These are phyloP conservation scores for Ceratobasidium sp. DNA, from an alignment of 1,284 basidiomycete genomes.

Conservation along the genomic window DNA sequence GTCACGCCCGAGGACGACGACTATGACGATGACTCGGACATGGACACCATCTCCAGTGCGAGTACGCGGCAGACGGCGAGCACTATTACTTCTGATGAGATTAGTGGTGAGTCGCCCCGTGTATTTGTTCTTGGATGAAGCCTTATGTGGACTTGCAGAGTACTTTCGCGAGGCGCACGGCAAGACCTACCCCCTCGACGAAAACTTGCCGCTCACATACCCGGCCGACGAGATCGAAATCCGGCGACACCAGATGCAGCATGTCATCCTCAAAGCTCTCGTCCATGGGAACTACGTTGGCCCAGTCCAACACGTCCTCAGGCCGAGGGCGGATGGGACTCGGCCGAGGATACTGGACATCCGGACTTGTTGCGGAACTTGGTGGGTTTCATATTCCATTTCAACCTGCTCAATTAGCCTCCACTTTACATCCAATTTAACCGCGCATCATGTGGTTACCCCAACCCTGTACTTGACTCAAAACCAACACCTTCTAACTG, in stretches of 20 bases:
- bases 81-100: slow-evolving; percentile 42
- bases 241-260: slow-evolving; percentile 37
- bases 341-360: slow-evolving; percentile 38
- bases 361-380: slow-evolving; percentile 27
- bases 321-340: slow-evolving; percentile 26
- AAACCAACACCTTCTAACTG: no score
- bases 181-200: slow-evolving; percentile 25
- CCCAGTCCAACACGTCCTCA: slow-evolving; percentile 26
- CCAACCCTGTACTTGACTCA: neutral
- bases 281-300: slow-evolving; percentile 43
- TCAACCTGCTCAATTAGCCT: neutral
- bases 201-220: slow-evolving; percentile 35
- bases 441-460: neutral
- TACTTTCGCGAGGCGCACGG: slow-evolving; percentile 43
- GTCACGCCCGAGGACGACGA: slow-evolving; percentile 9
- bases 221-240: slow-evolving; percentile 36
- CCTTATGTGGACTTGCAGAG: neutral
- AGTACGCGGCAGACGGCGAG: slow-evolving; percentile 32
- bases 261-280: slow-evolving; percentile 35
- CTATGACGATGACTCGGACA: slow-evolving; percentile 37
- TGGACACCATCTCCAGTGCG: slow-evolving; percentile 38
- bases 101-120: slow-evolving; percentile 2
- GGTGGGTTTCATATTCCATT: neutral
- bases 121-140: neutral
- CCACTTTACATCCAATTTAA: neutral